Conservation (phyloP, 1,139 yeast genomes). For the Pichia sp. region DNA sequence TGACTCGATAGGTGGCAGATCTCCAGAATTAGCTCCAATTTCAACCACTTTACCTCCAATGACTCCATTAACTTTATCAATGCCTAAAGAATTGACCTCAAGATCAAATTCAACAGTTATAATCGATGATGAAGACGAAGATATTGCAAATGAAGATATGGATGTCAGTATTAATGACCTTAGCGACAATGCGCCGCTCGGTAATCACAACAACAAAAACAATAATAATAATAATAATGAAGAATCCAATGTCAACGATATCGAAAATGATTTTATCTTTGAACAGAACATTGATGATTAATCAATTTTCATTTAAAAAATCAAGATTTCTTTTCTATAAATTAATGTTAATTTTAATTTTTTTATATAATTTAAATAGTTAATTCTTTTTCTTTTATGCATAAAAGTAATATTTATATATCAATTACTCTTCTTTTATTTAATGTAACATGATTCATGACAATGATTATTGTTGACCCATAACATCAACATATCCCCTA, state of each 20-base stretch:
- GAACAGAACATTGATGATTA: conserved; percentile 20
- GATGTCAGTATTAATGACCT: conserved; percentile 3
- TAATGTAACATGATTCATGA: background rate
- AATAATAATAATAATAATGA: background rate
- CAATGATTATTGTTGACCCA: conserved; percentile 29
- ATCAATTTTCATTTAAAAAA: too few species aligned
- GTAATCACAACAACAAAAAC: conserved; percentile 9
- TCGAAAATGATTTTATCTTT: conserved; percentile 21
- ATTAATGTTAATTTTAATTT: too few species aligned
- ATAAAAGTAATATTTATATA: too few species aligned
- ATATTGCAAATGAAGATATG: conserved; percentile 7
- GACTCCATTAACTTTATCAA: conserved; percentile 29
- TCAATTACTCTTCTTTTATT: too few species aligned
- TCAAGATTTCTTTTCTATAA: too few species aligned
- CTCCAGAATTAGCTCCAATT: conserved; percentile 31
- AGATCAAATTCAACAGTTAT: conserved; percentile 13
- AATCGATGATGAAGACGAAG: conserved; percentile 13
- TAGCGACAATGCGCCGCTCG: conserved; percentile 6
- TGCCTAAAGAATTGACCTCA: conserved; percentile 16
- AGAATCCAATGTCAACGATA: conserved; percentile 9
- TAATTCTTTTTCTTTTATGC: too few species aligned
- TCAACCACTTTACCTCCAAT: conserved; percentile 29
- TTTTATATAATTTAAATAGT: too few species aligned
- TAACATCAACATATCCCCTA: conserved; percentile 72
- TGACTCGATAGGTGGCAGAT: conserved; percentile 26